Evolutionary conservation across 2,329 filamentous ascomycete species (phyloP), one percentile per base, ranked within the genome.

Genomic region (Atkinsonella hypoxylon): DNA sequence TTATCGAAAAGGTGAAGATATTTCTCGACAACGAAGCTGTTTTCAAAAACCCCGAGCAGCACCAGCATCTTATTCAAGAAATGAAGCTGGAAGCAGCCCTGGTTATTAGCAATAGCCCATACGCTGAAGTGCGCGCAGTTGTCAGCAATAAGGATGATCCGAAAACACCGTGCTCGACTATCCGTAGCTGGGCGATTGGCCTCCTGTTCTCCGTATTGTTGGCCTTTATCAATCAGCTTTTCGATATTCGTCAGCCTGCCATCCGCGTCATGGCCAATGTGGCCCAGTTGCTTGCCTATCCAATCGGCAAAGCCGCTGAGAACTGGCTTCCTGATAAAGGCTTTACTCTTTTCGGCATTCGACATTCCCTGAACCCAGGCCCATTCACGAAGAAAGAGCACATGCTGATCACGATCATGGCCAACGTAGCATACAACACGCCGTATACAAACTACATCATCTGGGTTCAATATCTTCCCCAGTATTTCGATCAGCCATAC

Each of bases 361-460:
- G 69, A 18, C 72, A 76, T 58, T 71, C 68, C 5, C 67, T 79
- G 13, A 80, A 79, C 57, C 76, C 77, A 0, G 76, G 77, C 0
- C 73, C 72, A 2, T 81, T 81, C 59, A 75, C 73, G 49, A 74
- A 73, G 58, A 82, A 82, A 63, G 78, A 82, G 61, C 78, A 82
- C 58, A 77, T 78, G 70, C 67, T 82, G 40, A 77, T 81, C 55
- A 75, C 75, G 52, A 77, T 79, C 61, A 79, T 79, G 75, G 78
- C 82, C 50, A 83, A 83, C 60, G 75, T 76, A 12, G 72, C 73
- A 12, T 75, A 70, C 62, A 72, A 71, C 53, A 68, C 69, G 3
- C 75, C 75, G 0, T 79, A 78, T 58, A 78, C 76, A 3, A 74
- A 74, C 62, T 69, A 75, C 58, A 76, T 78, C 51, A 74, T 78